Base-by-base conservation (phyloP, 2,329 filamentous ascomycete species). In the Byssothecium circinans region DNA sequence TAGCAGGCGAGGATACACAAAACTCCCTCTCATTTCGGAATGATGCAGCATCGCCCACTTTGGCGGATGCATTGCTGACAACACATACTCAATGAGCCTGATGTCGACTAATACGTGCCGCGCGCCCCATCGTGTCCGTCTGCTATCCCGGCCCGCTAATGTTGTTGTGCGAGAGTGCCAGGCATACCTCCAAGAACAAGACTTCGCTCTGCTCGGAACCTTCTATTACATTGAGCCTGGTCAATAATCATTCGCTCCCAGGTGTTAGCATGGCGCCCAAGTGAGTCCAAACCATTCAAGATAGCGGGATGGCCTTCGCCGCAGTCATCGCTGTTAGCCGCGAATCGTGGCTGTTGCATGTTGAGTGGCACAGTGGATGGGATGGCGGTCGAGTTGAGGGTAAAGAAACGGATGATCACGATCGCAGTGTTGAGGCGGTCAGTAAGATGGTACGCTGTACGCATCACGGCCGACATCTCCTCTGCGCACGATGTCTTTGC, bases 11-110 rank as follows among this genome's bases (percentile, higher is more conserved):
- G 57, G 65, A 61, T 44, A 60, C 57, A 69, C 67, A 58, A 47
- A 52, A n/a, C 55, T 66, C 64, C 67, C 65, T 69, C 60, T 68
- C 64, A 71, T 71, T 71, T 71, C 67, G 66, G 68, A 56, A 60
- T 40, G 50, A 60, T 68, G 64, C 64, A 69, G 61, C 58, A 68
- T 70, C 63, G 58, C 57, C 65, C 68, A 63, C 58, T 44, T 58
- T 55, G 51, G 55, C 62, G 66, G 64, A 61, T 60, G 54, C 58
- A 50, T 46, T 57, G 64, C 62, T 66, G 64, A 67, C 64, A 63
- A 56, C 59, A 57, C 62, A 66, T 56, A 54, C 50, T 61, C 54
- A 67, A 67, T 67, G 61, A 70, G 67, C 65, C 64, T 68, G 66
- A 65, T 62, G 37, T 63, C 56, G 60, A 57, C 59, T 61, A 65